Conservation (phyloP, 78 protist species). For the Speleostelium caveatum region DNA sequence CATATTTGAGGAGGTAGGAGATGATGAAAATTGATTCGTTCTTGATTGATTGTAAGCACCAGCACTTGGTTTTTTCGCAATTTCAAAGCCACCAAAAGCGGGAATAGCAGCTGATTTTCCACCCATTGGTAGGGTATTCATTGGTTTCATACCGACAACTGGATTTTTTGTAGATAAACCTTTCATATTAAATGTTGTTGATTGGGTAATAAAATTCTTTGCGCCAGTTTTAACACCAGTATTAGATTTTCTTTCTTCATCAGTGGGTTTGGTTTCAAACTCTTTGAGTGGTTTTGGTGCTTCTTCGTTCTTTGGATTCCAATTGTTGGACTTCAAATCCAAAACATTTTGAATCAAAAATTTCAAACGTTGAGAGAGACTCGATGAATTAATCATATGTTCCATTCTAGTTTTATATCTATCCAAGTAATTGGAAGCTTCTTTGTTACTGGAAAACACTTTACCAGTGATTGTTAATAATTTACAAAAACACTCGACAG, state of each 20-base stretch:
- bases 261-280: conserved; percentile 9
- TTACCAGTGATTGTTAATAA: conserved; percentile 42
- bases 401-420: conserved; percentile 42
- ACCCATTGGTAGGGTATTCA: not conserved
- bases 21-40: not conserved
- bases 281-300: conserved; percentile 46
- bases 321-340: conserved; percentile 55
- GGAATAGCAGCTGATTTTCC: not conserved
- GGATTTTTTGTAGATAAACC: not conserved
- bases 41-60: not conserved
- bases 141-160: not conserved
- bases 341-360: conserved; percentile 83
- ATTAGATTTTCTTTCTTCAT: conserved; percentile 28
- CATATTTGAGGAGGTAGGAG: not conserved
- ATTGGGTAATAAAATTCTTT: conserved; percentile 2
- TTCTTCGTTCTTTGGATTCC: conserved; percentile 38
- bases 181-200: not conserved
- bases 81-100: not conserved
- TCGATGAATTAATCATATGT: not conserved
- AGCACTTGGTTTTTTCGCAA: not conserved
- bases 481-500: conserved; percentile 79
- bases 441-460: conserved; percentile 9
- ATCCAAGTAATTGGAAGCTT: conserved; percentile 7
- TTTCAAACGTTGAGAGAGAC: conserved; percentile 56
- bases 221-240: conserved; percentile 16